phyloP scores from a whole-genome alignment of 2,329 filamentous ascomycete species.

The Aspergillus sp. region DNA sequence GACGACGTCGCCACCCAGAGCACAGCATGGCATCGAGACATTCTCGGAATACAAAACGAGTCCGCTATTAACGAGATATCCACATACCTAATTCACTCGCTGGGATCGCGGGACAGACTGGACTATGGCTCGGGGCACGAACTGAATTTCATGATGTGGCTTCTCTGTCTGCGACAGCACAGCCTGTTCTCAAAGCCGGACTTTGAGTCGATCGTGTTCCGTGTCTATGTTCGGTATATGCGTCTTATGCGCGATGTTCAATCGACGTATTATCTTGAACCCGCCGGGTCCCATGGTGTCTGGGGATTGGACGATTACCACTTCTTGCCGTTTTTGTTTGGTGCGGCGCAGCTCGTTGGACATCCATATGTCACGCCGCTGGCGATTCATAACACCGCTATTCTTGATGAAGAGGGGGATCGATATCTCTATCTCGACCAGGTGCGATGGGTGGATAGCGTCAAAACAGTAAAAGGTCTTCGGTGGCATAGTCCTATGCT shows the following conservation, averaged over 20 bases:
- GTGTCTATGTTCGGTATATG: slow-evolving; percentile 80
- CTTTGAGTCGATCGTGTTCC: slow-evolving; percentile 72
- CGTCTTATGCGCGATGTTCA: slow-evolving; percentile 84
- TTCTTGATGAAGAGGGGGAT: slow-evolving; percentile 78
- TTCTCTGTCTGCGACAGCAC: slow-evolving; percentile 88
- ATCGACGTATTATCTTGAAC: slow-evolving; percentile 92
- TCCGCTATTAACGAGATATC: slow-evolving; percentile 68
- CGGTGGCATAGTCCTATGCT: slow-evolving; percentile 98
- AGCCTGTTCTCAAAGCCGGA: slow-evolving; percentile 62
- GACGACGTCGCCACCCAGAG: slow-evolving; percentile 48
- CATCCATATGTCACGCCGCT: slow-evolving; percentile 78
- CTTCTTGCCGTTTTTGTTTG: slow-evolving; percentile 93
- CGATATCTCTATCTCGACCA: slow-evolving; percentile 92
- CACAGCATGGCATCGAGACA: slow-evolving; percentile 41
- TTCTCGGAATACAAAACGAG: slow-evolving; percentile 37
- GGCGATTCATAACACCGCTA: slow-evolving; percentile 82
- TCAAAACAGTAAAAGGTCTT: slow-evolving; percentile 91
- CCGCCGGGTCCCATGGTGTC: slow-evolving; percentile 93
- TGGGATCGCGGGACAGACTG: slow-evolving; percentile 82
- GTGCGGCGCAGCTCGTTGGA: slow-evolving; percentile 81
- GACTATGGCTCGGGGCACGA: slow-evolving; percentile 98
- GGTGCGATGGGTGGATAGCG: slow-evolving; percentile 89
- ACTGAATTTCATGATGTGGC: slow-evolving; percentile 94
- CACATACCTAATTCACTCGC: slow-evolving; percentile 77
- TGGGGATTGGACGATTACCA: slow-evolving; percentile 98